Evolutionary conservation across 345 rosid species (phyloP).

Genomic region (Jatropha curcas): DNA sequence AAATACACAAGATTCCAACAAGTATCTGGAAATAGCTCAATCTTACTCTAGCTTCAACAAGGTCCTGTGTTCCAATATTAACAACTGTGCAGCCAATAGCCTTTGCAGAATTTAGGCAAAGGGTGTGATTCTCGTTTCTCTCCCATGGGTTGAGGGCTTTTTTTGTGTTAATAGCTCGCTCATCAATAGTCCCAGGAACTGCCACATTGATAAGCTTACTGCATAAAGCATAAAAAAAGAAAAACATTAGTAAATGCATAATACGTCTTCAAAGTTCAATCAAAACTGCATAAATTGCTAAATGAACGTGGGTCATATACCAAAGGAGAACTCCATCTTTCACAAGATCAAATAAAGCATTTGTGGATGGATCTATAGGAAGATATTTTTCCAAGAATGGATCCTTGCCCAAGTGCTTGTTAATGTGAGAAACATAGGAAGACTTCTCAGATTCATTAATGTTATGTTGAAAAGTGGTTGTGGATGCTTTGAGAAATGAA

Average conservation of each 20-base stretch:
- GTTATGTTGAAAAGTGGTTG: conserved; percentile 87
- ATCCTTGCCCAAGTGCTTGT: conserved; percentile 78
- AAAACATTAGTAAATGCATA: conserved; percentile 20
- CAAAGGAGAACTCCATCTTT: conserved; percentile 95
- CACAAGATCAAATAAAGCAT: conserved; percentile 82
- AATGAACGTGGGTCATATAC: conserved; percentile 34
- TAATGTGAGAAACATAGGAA: conserved; percentile 90
- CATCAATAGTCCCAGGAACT: conserved; percentile 98
- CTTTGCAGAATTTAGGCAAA: conserved; percentile 95
- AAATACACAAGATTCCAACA: conserved; percentile 2
- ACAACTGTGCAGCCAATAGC: conserved; percentile 99
- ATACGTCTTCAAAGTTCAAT: conserved; percentile 4
- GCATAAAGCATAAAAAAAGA: conserved; percentile 35
- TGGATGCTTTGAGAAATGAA: conserved; percentile 79
- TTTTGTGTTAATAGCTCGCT: conserved; percentile 94
- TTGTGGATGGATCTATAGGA: conserved; percentile 76
- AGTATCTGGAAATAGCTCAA: conserved; percentile 2
- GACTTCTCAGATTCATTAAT: conserved; percentile 86
- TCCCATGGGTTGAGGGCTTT: conserved; percentile 87
- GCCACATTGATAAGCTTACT: conserved; percentile 98
- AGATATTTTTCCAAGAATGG: conserved; percentile 74
- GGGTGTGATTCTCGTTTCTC: conserved; percentile 96
- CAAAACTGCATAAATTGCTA: background rate
- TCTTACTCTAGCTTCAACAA: conserved; percentile 95
- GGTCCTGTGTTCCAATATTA: conserved; percentile 91